Conservation (phyloP, 441 rosid genomes). For the Populus hybrid region DNA sequence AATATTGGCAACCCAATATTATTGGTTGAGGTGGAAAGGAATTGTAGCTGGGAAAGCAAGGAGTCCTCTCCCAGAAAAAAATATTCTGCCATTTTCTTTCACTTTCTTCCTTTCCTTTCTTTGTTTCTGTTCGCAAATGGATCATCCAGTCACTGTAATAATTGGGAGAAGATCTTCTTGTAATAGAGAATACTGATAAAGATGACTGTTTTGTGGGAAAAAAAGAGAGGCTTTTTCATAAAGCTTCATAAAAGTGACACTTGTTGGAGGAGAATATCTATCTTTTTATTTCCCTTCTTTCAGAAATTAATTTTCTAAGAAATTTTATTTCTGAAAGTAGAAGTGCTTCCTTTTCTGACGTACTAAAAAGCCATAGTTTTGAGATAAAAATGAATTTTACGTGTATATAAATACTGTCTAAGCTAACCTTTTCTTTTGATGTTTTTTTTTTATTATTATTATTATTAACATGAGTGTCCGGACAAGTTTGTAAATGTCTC, state of each 20-base stretch:
- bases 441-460: too few relatives aligned
- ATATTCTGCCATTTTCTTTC: slow-evolving; percentile 16
- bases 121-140: slow-evolving; percentile 20
- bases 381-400: slow-evolving; percentile 8
- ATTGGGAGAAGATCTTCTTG: slow-evolving; percentile 17
- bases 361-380: neutral
- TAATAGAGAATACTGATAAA: slow-evolving; percentile 12
- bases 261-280: slow-evolving; percentile 18
- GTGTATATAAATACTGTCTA: too few relatives aligned
- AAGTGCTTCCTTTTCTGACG: neutral
- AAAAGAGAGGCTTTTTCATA: neutral
- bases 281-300: neutral
- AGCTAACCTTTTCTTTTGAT: too few relatives aligned
- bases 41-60: neutral
- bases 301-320: neutral
- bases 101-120: neutral
- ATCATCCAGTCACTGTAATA: slow-evolving; percentile 20
- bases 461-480: too few relatives aligned
- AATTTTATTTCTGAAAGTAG: neutral
- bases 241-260: slow-evolving; percentile 13
- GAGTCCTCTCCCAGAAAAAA: neutral
- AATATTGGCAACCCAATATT: slow-evolving; percentile 1
- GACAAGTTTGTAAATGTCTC: rapidly evolving
- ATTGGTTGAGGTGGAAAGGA: slow-evolving; percentile 4
- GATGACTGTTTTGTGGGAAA: neutral